phyloP scores from a whole-genome alignment of 1,284 basidiomycete genomes.

The Microbotryum intermedium region DNA sequence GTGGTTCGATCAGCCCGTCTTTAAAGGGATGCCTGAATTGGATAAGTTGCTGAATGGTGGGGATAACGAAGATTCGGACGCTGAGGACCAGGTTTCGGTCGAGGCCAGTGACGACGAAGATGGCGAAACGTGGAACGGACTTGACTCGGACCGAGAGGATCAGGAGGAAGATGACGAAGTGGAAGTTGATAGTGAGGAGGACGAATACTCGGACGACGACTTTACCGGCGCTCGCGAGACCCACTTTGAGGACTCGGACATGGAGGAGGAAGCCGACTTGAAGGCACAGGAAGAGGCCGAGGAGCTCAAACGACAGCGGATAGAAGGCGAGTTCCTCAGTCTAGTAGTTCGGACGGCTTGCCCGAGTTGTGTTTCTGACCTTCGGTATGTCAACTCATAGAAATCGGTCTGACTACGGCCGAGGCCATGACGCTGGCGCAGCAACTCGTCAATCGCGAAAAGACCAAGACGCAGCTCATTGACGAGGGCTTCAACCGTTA shows the following conservation, averaged over 20 bases:
- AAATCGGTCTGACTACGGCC: slow-evolving; percentile 74
- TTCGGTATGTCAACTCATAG: slow-evolving; percentile 43
- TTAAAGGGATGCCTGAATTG: slow-evolving; percentile 59
- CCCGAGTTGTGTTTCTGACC: not conserved
- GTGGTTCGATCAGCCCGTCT: slow-evolving; percentile 95
- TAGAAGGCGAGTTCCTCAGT: slow-evolving; percentile 52
- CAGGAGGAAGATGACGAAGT: slow-evolving; percentile 30
- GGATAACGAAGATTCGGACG: slow-evolving; percentile 33
- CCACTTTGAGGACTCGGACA: slow-evolving; percentile 54
- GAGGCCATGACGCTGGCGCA: slow-evolving; percentile 91
- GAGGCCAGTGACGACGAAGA: slow-evolving; percentile 40
- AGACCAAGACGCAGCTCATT: slow-evolving; percentile 77
- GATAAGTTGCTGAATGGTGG: slow-evolving; percentile 44
- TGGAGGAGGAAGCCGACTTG: slow-evolving; percentile 57
- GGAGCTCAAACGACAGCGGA: slow-evolving; percentile 47
- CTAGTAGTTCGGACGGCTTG: not conserved
- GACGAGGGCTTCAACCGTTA: slow-evolving; percentile 95
- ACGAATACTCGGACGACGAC: slow-evolving; percentile 48
- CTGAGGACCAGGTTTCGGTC: slow-evolving; percentile 32
- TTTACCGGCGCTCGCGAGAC: slow-evolving; percentile 67
- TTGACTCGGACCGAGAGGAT: slow-evolving; percentile 30
- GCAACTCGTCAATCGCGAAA: slow-evolving; percentile 82
- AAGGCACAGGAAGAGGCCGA: slow-evolving; percentile 56
- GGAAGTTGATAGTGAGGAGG: slow-evolving; percentile 21
- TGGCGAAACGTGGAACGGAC: slow-evolving; percentile 32